Conservation (phyloP, 2,329 filamentous ascomycete genomes). For the Xylaria polymorpha region DNA sequence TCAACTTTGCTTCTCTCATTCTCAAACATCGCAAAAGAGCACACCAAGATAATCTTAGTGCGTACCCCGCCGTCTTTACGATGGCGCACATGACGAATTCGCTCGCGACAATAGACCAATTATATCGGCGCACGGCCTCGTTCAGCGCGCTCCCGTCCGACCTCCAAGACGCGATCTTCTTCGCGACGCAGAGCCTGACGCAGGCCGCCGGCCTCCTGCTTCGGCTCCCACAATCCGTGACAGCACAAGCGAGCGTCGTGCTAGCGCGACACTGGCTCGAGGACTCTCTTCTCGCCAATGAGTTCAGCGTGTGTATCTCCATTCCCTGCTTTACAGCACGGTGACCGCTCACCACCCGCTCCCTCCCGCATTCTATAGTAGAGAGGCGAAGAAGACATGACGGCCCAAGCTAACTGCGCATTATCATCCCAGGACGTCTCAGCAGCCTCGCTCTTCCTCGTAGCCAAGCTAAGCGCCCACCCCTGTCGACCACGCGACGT, state of each 20-base stretch:
- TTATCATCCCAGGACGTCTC: conserved; percentile 74
- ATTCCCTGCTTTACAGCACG: not conserved
- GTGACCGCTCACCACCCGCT: not conserved
- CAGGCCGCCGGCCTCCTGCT: conserved; percentile 85
- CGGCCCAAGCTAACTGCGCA: conserved; percentile 13
- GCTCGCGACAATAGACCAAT: conserved; percentile 76
- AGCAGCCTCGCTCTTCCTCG: conserved; percentile 82
- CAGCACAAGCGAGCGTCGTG: conserved; percentile 85
- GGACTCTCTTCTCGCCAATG: conserved; percentile 65
- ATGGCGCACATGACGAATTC: conserved; percentile 77
- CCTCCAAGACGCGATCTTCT: conserved; percentile 77
- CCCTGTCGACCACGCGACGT: conserved; percentile 83
- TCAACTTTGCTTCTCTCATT: too few species aligned
- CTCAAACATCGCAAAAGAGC: not conserved
- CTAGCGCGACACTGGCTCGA: conserved; percentile 83
- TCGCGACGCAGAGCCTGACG: conserved; percentile 77
- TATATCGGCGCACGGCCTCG: conserved; percentile 64
- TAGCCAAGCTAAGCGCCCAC: conserved; percentile 82
- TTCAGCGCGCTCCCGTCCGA: conserved; percentile 72
- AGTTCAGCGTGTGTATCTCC: conserved; percentile 62
- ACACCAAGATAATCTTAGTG: not conserved
- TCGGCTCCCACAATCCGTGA: conserved; percentile 84
- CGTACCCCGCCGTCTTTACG: not conserved
- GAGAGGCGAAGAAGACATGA: not conserved
- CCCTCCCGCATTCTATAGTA: not conserved